Evolutionary conservation across 306 rosid species (phyloP).

Genomic region (Hylodesmum podocarpum): DNA sequence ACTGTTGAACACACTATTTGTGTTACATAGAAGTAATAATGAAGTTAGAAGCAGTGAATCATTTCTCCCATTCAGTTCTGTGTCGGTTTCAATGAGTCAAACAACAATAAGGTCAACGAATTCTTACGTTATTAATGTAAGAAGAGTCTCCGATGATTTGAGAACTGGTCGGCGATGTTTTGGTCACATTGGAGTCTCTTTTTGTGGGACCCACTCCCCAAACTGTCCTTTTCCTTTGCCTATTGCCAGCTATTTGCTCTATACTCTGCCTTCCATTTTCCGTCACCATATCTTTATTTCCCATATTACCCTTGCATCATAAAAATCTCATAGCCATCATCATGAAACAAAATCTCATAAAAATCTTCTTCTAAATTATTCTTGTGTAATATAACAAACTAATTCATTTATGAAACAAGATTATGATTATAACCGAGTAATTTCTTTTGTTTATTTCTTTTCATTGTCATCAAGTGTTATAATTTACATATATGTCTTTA

Average conservation of each 20-base stretch:
- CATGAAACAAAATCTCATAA: too few relatives aligned
- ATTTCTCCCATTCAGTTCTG: background rate
- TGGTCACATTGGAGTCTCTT: constrained; percentile 24
- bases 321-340: background rate
- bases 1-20: background rate
- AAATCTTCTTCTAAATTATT: too few relatives aligned
- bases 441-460: background rate
- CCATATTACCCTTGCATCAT: constrained; percentile 17
- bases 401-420: background rate
- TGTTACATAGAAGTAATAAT: background rate
- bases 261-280: constrained; percentile 13
- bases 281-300: constrained; percentile 27
- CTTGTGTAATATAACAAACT: background rate
- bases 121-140: background rate
- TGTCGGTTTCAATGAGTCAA: constrained; percentile 33
- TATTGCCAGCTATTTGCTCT: constrained; percentile 51
- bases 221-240: constrained; percentile 28
- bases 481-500: background rate
- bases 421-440: background rate
- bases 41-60: background rate
- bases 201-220: constrained; percentile 40
- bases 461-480: background rate
- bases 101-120: constrained; percentile 20
- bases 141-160: background rate
- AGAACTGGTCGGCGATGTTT: constrained; percentile 28